Percentiles rank a stretch among this genome's conserved stretches.
Evolutionary conservation across 805 yeast genomes (phyloP).

Genomic region (Saccharomycopsis javanensis): DNA sequence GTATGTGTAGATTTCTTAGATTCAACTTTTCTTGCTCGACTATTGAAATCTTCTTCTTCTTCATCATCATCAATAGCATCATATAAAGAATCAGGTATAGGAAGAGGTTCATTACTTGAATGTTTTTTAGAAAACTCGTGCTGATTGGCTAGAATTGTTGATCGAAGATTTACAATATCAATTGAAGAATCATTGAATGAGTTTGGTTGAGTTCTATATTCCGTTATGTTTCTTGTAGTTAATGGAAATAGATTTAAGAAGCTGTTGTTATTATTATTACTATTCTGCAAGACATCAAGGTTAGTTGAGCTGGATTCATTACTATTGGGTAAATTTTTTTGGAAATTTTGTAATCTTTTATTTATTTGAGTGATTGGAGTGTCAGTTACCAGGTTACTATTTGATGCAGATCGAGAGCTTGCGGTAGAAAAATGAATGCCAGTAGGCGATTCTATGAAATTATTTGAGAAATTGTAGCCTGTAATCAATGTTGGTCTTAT

Average conservation of each 20-base stretch:
- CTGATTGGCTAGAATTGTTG: background rate
- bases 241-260: background rate
- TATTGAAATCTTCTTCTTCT: background rate
- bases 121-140: background rate
- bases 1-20: background rate
- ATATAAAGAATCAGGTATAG: background rate
- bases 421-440: background rate
- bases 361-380: constrained; percentile 14
- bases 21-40: background rate
- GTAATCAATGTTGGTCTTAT: constrained; percentile 16
- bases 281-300: background rate
- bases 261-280: background rate
- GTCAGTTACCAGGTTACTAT: constrained; percentile 1
- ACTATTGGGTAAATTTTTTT: background rate
- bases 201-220: constrained; percentile 17
- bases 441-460: constrained; percentile 17
- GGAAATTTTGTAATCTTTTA: constrained; percentile 5
- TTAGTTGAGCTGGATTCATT: background rate
- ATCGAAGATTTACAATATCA: background rate
- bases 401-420: background rate
- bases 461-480: constrained; percentile 18
- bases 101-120: background rate
- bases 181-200: constrained; percentile 16
- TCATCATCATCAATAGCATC: background rate
- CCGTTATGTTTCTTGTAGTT: background rate